A percentile compares a stretch with the other conserved stretches of the same genome.
These are phyloP conservation scores for Apiotrichum montevideense DNA, from an alignment of 1,284 basidiomycete species.

Conservation along the genomic window DNA sequence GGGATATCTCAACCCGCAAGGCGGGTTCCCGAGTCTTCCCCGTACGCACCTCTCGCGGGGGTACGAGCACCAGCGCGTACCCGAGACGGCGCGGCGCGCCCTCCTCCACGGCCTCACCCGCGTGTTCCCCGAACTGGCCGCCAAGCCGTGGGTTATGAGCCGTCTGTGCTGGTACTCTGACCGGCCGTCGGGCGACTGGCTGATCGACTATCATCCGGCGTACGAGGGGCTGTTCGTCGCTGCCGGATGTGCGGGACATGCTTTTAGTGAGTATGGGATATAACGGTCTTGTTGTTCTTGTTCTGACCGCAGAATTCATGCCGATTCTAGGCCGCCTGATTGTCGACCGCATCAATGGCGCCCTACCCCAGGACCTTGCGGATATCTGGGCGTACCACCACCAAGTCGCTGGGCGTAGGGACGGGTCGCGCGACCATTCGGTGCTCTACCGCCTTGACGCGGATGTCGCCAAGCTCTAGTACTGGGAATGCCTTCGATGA, in stretches of 20 bases:
- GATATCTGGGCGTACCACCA: conserved; percentile 10
- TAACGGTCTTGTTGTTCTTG: no score
- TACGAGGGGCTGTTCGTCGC: conserved; percentile 32
- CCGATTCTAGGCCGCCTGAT: conserved; percentile 17
- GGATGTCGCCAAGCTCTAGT: no score
- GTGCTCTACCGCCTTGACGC: not conserved
- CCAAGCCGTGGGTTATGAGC: conserved; percentile 14
- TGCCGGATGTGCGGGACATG: conserved; percentile 40
- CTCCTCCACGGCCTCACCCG: conserved; percentile 9
- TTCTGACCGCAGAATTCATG: conserved; percentile 10
- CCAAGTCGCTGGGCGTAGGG: not conserved
- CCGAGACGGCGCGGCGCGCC: conserved; percentile 2
- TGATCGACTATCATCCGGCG: conserved; percentile 34
- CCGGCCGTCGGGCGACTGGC: conserved; percentile 40
- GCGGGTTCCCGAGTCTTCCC: conserved; percentile 5
- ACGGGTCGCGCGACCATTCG: not conserved
- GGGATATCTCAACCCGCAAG: conserved; percentile 29
- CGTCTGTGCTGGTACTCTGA: conserved; percentile 38
- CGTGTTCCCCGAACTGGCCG: conserved; percentile 21
- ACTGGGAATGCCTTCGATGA: no score
- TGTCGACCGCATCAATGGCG: conserved; percentile 4
- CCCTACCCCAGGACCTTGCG: conserved; percentile 2
- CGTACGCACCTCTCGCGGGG: conserved; percentile 7
- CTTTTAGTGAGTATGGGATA: conserved; percentile 17
- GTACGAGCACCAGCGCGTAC: conserved; percentile 6